Percentiles rank a stretch among this genome's conserved stretches.
Conservation (phyloP, 352 stramenopile genomes). For the Pythium diclinum region DNA sequence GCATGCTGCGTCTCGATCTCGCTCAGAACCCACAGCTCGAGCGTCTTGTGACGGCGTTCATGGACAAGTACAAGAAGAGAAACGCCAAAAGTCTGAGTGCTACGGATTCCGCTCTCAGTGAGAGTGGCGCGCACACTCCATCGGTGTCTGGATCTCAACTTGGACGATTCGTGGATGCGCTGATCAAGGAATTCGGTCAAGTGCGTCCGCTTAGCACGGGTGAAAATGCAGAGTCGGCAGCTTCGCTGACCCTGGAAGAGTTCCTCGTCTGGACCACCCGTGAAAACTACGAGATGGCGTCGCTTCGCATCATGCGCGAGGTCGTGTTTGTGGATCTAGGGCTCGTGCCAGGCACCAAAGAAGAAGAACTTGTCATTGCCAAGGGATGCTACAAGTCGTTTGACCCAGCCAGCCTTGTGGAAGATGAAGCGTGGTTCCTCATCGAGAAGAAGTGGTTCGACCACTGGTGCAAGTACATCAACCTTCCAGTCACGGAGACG, state of each 20-base stretch:
- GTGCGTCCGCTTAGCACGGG: slow-evolving; percentile 26
- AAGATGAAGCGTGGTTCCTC: slow-evolving; percentile 85
- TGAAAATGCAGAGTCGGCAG: slow-evolving; percentile 26
- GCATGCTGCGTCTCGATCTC: slow-evolving; percentile 80
- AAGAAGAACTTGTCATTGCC: slow-evolving; percentile 73
- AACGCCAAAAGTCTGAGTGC: slow-evolving; percentile 31
- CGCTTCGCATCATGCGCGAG: slow-evolving; percentile 80
- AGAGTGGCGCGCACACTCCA: slow-evolving; percentile 51
- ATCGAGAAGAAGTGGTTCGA: slow-evolving; percentile 84
- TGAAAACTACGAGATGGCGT: slow-evolving; percentile 74
- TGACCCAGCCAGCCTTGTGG: slow-evolving; percentile 56
- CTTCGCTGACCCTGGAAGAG: slow-evolving; percentile 61
- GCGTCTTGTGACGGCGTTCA: slow-evolving; percentile 55
- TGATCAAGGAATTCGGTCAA: slow-evolving; percentile 50
- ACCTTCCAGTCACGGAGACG: slow-evolving; percentile 30
- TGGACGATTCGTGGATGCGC: slow-evolving; percentile 70
- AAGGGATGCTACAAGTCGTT: slow-evolving; percentile 78
- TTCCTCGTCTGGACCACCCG: slow-evolving; percentile 65
- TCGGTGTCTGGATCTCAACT: slow-evolving; percentile 79
- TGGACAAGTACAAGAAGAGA: slow-evolving; percentile 54
- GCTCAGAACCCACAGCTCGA: slow-evolving; percentile 74
- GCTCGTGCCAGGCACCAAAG: slow-evolving; percentile 63
- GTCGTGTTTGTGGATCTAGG: slow-evolving; percentile 83
- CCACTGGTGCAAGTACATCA: slow-evolving; percentile 83
- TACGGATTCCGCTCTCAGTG: slow-evolving; percentile 9